These are phyloP conservation scores for Rhodamnia rubescens DNA, from an alignment of 345 rosid genomes.

Conservation along the genomic window DNA sequence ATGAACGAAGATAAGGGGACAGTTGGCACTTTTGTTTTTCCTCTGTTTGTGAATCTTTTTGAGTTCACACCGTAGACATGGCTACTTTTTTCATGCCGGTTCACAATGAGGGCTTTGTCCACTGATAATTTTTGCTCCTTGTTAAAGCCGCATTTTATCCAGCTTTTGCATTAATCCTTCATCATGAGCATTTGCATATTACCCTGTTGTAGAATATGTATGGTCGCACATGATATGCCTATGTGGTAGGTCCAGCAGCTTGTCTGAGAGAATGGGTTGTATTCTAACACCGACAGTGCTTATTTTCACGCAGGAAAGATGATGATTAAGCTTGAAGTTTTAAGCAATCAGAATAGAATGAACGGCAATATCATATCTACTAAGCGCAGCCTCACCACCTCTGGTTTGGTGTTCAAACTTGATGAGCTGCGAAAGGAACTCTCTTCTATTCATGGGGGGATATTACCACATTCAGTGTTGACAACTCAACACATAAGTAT, in stretches of 20 bases:
- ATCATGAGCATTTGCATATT: not conserved
- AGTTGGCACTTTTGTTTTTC: not conserved
- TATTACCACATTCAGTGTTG: constrained; percentile 80
- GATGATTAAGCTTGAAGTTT: constrained; percentile 49
- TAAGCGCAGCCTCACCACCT: constrained; percentile 28
- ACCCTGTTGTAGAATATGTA: not conserved
- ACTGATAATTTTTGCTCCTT: not conserved
- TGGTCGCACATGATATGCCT: not conserved
- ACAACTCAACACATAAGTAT: constrained; percentile 62
- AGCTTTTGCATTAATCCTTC: not conserved
- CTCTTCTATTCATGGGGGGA: constrained; percentile 49
- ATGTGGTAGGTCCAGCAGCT: not conserved
- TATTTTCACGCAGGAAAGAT: constrained; percentile 33
- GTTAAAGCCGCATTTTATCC: not conserved
- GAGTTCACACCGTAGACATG: not conserved
- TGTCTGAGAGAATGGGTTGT: not conserved
- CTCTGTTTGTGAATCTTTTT: not conserved
- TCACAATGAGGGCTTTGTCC: not conserved
- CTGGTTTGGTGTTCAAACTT: constrained; percentile 58
- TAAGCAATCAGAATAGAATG: constrained; percentile 25
- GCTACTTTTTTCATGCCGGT: not conserved
- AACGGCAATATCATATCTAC: constrained; percentile 17
- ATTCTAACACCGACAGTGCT: not conserved
- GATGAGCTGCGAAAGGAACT: constrained; percentile 76
- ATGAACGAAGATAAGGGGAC: not conserved